Percentiles rank a stretch among this genome's conserved stretches.
These are phyloP conservation scores for Verticillium zaregamsianum DNA, from an alignment of 2,329 filamentous ascomycete species.

Conservation along the genomic window DNA sequence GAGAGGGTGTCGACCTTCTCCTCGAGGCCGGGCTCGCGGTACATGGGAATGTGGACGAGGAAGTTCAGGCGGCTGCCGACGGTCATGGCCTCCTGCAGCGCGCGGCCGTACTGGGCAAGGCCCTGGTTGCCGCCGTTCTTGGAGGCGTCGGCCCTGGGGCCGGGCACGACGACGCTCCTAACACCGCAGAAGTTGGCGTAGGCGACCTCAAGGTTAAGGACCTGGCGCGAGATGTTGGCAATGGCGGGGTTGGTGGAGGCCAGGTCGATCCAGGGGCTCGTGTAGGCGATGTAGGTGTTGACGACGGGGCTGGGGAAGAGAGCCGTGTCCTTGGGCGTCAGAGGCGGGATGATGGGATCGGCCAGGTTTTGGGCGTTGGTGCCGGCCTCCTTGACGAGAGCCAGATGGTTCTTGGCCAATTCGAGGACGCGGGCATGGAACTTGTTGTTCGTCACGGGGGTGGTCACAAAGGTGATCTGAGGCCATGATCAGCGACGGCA, in stretches of 20 bases:
- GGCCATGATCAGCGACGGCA: constrained; percentile 2
- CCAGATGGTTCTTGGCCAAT: constrained; percentile 53
- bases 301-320: constrained; percentile 65
- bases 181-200: constrained; percentile 96
- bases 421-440: constrained; percentile 67
- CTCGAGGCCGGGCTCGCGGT: constrained; percentile 62
- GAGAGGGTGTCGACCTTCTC: not conserved
- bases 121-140: constrained; percentile 44
- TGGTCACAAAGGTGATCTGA: constrained; percentile 76
- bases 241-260: constrained; percentile 79
- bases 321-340: constrained; percentile 76
- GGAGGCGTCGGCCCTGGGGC: constrained; percentile 63
- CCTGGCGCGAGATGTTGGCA: constrained; percentile 81
- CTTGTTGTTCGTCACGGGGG: constrained; percentile 69
- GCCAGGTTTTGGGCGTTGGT: constrained; percentile 41
- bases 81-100: constrained; percentile 73
- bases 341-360: constrained; percentile 58
- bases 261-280: constrained; percentile 92
- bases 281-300: constrained; percentile 70
- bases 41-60: constrained; percentile 79
- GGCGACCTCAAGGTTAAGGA: constrained; percentile 83
- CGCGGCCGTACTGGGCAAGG: constrained; percentile 75
- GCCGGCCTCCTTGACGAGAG: constrained; percentile 36
- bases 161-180: constrained; percentile 75
- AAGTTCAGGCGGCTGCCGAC: constrained; percentile 75